Conservation (phyloP, 108 stramenopile species). For the Nitzschia sp. region DNA sequence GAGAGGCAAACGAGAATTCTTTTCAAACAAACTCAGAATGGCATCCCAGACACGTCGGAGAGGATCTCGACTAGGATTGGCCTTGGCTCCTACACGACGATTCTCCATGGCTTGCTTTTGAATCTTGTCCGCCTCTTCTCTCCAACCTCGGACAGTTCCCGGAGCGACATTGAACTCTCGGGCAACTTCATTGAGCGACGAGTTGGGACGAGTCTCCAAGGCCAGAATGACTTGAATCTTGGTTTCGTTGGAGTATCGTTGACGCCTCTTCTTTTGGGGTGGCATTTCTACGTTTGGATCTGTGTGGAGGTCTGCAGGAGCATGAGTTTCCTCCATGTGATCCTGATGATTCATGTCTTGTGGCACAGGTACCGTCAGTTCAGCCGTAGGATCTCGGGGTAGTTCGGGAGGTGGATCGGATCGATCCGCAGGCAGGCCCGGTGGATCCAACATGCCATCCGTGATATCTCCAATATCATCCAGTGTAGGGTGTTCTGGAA, state of each 20-base stretch:
- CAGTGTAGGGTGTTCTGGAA: background rate
- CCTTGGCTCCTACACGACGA: slow-evolving; percentile 29
- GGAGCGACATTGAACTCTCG: slow-evolving; percentile 26
- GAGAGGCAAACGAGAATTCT: slow-evolving; percentile 19
- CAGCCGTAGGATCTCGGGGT: slow-evolving; percentile 8
- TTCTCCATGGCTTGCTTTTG: slow-evolving; percentile 35
- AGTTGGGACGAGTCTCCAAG: slow-evolving; percentile 19
- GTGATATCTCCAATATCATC: background rate
- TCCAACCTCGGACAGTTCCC: slow-evolving; percentile 27
- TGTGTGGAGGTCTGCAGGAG: background rate
- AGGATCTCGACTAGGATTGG: slow-evolving; percentile 29
- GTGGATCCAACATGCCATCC: background rate
- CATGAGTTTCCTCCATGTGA: background rate
- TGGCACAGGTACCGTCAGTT: background rate
- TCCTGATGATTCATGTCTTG: background rate
- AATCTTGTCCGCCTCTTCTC: slow-evolving; percentile 33
- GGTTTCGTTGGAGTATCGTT: slow-evolving; percentile 30
- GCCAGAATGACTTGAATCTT: slow-evolving; percentile 37
- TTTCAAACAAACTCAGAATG: slow-evolving; percentile 28
- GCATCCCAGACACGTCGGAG: slow-evolving; percentile 26
- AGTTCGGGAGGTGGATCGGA: slow-evolving; percentile 1
- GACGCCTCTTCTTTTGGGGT: slow-evolving; percentile 26
- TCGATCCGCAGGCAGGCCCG: background rate
- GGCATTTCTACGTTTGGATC: background rate
- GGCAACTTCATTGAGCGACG: slow-evolving; percentile 24